Base-by-base conservation (phyloP, 2,329 filamentous ascomycete genomes). In the Apiospora aurea region DNA sequence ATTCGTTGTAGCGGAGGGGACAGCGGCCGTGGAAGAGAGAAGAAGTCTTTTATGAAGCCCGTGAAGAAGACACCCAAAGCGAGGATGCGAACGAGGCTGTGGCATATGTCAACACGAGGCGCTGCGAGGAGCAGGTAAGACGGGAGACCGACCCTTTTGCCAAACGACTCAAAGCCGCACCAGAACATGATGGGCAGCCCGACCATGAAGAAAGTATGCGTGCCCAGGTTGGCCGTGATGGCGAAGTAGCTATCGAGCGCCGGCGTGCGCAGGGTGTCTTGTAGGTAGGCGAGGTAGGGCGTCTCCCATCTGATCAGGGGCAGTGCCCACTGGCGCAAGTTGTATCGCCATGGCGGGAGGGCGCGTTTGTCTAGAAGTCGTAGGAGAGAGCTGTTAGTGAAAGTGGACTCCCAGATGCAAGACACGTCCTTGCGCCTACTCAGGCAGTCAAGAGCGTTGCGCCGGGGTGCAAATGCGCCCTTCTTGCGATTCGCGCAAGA, bases 151-250 rank as follows among this genome's bases (percentile, higher is more conserved):
- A 97, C 94, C 92, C 95, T 85, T 85, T 96, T 93, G 71, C 94
- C 96, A 76, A 97, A 89, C 74, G 89, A 91, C 61, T 93, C 91
- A 83, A 95, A 93, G 70, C 96, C 96, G 79, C 94, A 97, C 96
- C 96, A 99, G 85, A 98, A 98, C 77, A 97, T 89, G 75, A 98
- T 94, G 7, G 96, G 96, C 78, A 99, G 85, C 72, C 94, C 93
- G 76, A 97, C 89, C 95, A 98, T 98, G 87, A 98, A 99, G 85
- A 98, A 98, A 0, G 96, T 99, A 83, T 99, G 96, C 0, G 96
- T 99, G 75, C 96, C 94, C 71, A 98, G 89, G 82, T 98, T 99
- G 75, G 96, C 96, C 0, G 95, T 97, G 75, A 97, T 94, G 69
- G 96, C 96, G 83, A 99, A 99, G 85, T 98, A 99, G 74, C 94